Evolutionary conservation across 177 flowering plant genomes (phyloP).

Genomic region (Telopea speciosissima): DNA sequence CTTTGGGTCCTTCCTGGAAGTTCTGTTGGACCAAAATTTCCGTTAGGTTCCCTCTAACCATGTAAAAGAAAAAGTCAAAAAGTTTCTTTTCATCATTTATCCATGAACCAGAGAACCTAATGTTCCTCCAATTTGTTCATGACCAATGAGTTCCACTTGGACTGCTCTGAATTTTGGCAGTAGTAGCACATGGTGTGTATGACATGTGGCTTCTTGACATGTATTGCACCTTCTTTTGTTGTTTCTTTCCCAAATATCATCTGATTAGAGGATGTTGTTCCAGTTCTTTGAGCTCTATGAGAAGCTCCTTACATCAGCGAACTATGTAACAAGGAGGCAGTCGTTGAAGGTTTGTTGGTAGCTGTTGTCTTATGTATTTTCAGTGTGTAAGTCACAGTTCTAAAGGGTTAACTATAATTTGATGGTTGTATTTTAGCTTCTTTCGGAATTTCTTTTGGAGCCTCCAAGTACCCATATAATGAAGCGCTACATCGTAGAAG

Average conservation of each 20-base stretch:
- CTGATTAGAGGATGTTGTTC: slow-evolving; percentile 17
- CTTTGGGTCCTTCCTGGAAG: not conserved
- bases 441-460: slow-evolving; percentile 93
- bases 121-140: not conserved
- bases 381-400: not conserved
- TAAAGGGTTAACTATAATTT: slow-evolving; percentile 10
- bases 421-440: slow-evolving; percentile 57
- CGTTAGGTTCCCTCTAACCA: not conserved
- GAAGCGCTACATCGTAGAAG: slow-evolving; percentile 91
- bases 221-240: not conserved
- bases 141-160: no score
- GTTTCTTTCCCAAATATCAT: slow-evolving; percentile 1
- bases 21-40: not conserved
- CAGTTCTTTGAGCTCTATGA: slow-evolving; percentile 93
- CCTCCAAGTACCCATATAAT: slow-evolving; percentile 73
- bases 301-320: slow-evolving; percentile 69
- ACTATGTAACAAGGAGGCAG: slow-evolving; percentile 97
- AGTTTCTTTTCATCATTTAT: no score
- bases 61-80: not conserved
- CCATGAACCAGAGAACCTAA: no score
- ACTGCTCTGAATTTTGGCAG: no score
- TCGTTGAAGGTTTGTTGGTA: slow-evolving; percentile 72
- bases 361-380: slow-evolving; percentile 3
- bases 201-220: no score
- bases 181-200: not conserved